phyloP scores from a whole-genome alignment of 2,329 filamentous ascomycete species.

The Diaporthe citriasiana region DNA sequence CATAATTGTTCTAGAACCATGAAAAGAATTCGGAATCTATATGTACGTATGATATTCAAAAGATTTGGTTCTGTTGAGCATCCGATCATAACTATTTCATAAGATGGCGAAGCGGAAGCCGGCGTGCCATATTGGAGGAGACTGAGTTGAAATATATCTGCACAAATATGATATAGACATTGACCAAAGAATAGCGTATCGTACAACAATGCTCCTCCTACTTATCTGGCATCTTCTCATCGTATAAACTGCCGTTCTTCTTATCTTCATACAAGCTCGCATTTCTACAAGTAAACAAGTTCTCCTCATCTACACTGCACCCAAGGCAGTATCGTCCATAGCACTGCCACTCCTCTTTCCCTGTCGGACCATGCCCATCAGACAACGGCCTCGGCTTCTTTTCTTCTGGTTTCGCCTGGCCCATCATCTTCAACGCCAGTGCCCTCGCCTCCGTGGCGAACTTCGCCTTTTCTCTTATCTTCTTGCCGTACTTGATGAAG shows the following conservation, averaged over 20 bases:
- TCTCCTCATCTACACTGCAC: constrained; percentile 13
- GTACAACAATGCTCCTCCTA: not conserved
- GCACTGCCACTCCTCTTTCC: constrained; percentile 19
- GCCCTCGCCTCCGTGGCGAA: constrained; percentile 61
- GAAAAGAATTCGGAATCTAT: too few relatives aligned
- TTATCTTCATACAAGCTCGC: constrained; percentile 13
- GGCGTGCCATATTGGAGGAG: too few relatives aligned
- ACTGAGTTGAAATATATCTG: too few relatives aligned
- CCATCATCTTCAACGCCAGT: constrained; percentile 12
- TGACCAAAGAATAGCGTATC: not conserved
- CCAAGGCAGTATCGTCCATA: constrained; percentile 12
- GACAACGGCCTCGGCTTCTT: constrained; percentile 6
- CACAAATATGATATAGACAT: not conserved
- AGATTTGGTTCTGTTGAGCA: too few relatives aligned
- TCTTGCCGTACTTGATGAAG: constrained; percentile 71
- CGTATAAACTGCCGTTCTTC: not conserved
- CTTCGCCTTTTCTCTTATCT: constrained; percentile 59
- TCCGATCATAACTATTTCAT: too few relatives aligned
- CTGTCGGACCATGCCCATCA: constrained; percentile 8
- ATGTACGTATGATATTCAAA: too few relatives aligned
- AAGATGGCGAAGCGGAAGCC: too few relatives aligned
- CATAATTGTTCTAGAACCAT: too few relatives aligned
- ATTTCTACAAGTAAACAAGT: constrained; percentile 19
- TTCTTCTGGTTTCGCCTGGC: not conserved
- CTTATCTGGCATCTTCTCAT: not conserved